phyloP scores from a whole-genome alignment of 805 yeast genomes.

The Osmozyma mogii region DNA sequence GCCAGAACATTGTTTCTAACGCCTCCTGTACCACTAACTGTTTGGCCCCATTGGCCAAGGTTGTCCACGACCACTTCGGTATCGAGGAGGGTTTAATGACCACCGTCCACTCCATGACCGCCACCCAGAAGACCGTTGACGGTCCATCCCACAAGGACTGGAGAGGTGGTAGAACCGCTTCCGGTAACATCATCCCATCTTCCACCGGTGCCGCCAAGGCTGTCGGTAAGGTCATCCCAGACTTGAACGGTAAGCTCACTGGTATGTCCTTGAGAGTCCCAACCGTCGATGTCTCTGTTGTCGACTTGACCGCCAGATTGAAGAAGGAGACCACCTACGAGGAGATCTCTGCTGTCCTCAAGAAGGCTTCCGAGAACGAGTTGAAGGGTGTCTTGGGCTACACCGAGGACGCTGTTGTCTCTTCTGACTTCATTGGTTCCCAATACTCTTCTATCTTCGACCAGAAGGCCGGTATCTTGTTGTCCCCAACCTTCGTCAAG shows the following conservation, averaged over 20 bases:
- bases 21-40: conserved; percentile 97
- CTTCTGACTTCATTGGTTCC: conserved; percentile 82
- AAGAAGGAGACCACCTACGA: conserved; percentile 72
- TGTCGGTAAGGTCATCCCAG: conserved; percentile 91
- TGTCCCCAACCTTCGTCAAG: conserved; percentile 85
- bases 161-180: conserved; percentile 98
- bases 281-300: conserved; percentile 88
- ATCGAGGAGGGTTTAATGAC: conserved; percentile 92
- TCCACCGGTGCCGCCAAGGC: conserved; percentile 98
- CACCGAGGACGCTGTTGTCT: conserved; percentile 90
- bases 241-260: conserved; percentile 84
- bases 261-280: conserved; percentile 94
- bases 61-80: conserved; percentile 77
- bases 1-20: conserved; percentile 72
- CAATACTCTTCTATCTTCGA: conserved; percentile 83
- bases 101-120: conserved; percentile 93
- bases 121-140: conserved; percentile 93
- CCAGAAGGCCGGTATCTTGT: conserved; percentile 82
- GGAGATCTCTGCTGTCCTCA: conserved; percentile 69
- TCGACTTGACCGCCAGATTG: conserved; percentile 82
- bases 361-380: conserved; percentile 69
- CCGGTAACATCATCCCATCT: conserved; percentile 91
- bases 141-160: conserved; percentile 97
- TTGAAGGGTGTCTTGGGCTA: conserved; percentile 80
- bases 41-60: conserved; percentile 91